Percentiles rank a stretch among this genome's conserved stretches.
Conservation (phyloP, 768 basidiomycete genomes). For the Myochromella boudieri region DNA sequence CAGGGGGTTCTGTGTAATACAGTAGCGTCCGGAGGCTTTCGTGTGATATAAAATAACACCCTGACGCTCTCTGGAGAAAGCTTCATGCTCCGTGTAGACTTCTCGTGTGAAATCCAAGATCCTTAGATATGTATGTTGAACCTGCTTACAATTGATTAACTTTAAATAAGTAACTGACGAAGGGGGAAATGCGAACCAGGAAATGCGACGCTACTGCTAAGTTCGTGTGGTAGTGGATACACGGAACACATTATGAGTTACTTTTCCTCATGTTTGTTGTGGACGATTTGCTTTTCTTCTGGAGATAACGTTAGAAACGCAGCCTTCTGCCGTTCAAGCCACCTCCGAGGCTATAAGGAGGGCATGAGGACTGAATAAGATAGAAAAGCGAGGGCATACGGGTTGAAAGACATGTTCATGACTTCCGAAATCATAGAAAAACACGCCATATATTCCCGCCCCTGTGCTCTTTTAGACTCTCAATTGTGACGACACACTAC, state of each 20-base stretch:
- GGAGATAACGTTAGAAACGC: conserved; percentile 60
- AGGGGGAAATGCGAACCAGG: too few relatives aligned
- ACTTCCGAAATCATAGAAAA: conserved; percentile 70
- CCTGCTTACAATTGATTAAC: too few relatives aligned
- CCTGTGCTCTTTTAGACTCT: neutral
- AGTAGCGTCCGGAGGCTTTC: too few relatives aligned
- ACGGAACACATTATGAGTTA: conserved; percentile 1
- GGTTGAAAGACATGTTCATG: conserved; percentile 70
- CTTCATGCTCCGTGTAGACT: too few relatives aligned
- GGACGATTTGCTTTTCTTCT: conserved; percentile 47
- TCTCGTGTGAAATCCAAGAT: too few relatives aligned
- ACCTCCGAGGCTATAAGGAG: conserved; percentile 50
- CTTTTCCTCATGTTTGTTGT: conserved; percentile 1
- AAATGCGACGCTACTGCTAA: too few relatives aligned
- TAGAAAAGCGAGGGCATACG: conserved; percentile 37
- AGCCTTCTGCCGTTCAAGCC: conserved; percentile 48
- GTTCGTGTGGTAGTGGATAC: too few relatives aligned
- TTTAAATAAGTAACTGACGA: too few relatives aligned
- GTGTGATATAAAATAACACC: neutral
- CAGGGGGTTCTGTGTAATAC: conserved; percentile 1
- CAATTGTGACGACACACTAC: neutral
- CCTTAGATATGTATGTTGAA: too few relatives aligned
- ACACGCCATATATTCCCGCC: conserved; percentile 53
- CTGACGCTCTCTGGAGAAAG: too few relatives aligned
- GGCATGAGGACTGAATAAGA: neutral